A percentile compares a stretch with the other conserved stretches of the same genome.
These are phyloP conservation scores for Microstroma glucosiphilum DNA, from an alignment of 1,284 basidiomycete species.

Conservation along the genomic window DNA sequence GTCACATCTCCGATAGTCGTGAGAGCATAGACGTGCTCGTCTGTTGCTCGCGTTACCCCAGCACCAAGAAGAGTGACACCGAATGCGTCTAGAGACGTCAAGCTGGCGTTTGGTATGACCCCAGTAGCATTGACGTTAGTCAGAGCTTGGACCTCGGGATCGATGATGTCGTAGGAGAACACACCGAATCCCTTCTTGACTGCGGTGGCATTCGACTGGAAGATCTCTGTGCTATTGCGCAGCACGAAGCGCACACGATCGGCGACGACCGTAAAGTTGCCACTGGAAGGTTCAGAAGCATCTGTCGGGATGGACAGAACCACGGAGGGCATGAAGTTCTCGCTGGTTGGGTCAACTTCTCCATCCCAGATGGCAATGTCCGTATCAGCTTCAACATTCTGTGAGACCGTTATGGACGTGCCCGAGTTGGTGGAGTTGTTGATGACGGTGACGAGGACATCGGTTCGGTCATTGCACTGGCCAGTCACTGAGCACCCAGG, in stretches of 20 bases:
- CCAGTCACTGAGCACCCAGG: constrained; percentile 77
- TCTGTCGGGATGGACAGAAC: constrained; percentile 34
- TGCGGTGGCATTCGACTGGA: constrained; percentile 19
- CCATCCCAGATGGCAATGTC: constrained; percentile 69
- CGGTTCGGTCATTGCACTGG: constrained; percentile 73
- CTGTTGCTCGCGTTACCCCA: constrained; percentile 36
- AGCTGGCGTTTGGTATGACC: constrained; percentile 63
- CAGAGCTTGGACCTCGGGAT: constrained; percentile 19
- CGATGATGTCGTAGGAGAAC: constrained; percentile 39
- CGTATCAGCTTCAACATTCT: constrained; percentile 66
- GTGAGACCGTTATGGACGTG: constrained; percentile 56
- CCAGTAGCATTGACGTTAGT: constrained; percentile 39
- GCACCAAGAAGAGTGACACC: constrained; percentile 59
- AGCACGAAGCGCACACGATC: constrained; percentile 54
- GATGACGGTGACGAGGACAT: constrained; percentile 75
- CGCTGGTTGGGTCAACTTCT: constrained; percentile 59
- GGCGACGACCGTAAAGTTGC: constrained; percentile 67
- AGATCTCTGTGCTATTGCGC: constrained; percentile 33
- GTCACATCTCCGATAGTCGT: constrained; percentile 55
- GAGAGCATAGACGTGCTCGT: constrained; percentile 55
- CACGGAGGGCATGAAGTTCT: constrained; percentile 29
- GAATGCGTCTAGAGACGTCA: constrained; percentile 64
- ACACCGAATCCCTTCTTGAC: constrained; percentile 27
- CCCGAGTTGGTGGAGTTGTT: constrained; percentile 62
- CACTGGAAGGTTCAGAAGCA: constrained; percentile 61